Evolutionary conservation across 371 early-diverging fungal genomes (phyloP).

Genomic region (Circinella minor): DNA sequence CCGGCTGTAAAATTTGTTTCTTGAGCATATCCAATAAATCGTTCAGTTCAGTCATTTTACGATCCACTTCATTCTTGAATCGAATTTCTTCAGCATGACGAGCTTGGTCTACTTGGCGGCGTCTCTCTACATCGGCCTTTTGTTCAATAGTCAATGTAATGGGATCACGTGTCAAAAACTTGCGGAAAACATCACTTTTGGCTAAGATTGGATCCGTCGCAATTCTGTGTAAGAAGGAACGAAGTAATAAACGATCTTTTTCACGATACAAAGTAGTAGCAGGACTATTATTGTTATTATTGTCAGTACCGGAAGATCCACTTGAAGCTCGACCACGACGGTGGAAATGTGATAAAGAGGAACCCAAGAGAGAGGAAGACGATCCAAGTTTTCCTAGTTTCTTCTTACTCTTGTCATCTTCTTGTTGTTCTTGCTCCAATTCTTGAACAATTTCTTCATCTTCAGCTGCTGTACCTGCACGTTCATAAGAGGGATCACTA

Average conservation of each 20-base stretch:
- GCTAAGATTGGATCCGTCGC: conserved; percentile 41
- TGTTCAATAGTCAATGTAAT: conserved; percentile 42
- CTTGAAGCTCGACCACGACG: neutral
- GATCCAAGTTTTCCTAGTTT: neutral
- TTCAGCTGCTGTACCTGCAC: conserved; percentile 5
- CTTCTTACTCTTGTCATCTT: conserved; percentile 5
- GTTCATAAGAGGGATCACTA: conserved; percentile 18
- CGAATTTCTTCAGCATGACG: conserved; percentile 46
- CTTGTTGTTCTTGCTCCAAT: conserved; percentile 1
- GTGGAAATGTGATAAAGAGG: conserved; percentile 1
- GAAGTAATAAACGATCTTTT: conserved; percentile 56
- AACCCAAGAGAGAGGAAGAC: neutral
- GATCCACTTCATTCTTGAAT: conserved; percentile 52
- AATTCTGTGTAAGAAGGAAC: conserved; percentile 47
- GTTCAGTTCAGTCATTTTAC: conserved; percentile 49
- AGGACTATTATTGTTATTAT: neutral
- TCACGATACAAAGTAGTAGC: conserved; percentile 34
- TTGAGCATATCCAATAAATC: conserved; percentile 51
- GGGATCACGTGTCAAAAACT: conserved; percentile 51
- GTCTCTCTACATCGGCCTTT: conserved; percentile 39
- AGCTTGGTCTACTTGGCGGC: conserved; percentile 39
- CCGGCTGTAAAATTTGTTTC: conserved; percentile 48
- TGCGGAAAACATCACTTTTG: conserved; percentile 31
- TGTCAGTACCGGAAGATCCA: neutral
- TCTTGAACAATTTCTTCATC: neutral